Evolutionary conservation across 1,284 basidiomycete genomes (phyloP), one percentile per base, ranked within the genome.

Genomic region (Quambalaria eucalypti): DNA sequence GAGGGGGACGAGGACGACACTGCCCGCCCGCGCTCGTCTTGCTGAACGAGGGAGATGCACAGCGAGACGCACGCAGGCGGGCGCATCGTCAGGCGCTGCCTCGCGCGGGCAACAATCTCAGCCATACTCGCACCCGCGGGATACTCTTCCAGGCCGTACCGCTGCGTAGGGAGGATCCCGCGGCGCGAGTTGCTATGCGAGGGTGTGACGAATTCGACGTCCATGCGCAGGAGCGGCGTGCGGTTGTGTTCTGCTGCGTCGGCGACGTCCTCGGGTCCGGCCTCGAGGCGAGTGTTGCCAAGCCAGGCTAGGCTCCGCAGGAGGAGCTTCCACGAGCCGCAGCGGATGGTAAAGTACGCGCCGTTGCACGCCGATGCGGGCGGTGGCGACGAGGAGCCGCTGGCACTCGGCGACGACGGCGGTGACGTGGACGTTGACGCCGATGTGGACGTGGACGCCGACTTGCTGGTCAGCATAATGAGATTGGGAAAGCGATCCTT

Each of bases 121-220:
- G 8, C 55, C 54, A 28, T 59, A 57, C 4, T 61, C 56, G 6
- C 52, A 59, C 4, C 58, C 58, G 3, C 55, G 57, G 8, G 52
- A 52, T 4, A 59, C 57, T 1, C 56, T 16, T 10, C 60, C 59
- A 1, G 58, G 54, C 28, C 57, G 19, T n/a, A 39, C 3, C 36
- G 36, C 4, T 39, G 16, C 26, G 36, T 51, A 30, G 21, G 30
- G n/a, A n/a, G 28, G 6, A n/a, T 42, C 40, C n/a, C n/a, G 40
- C 40, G 21, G 40, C n/a, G n/a, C 5, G 16, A n/a, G 36, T 39
- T 39, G 16, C 16, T n/a, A 6, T 28, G 12, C 4, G 57, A 56
- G 10, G 66, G 66, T 26, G 67, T 69, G 16, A 69, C 64, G 40
- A 69, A 65, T 42, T 69, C 67, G 4, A 69, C 54, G 40, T 69